Conservation (phyloP, 2,329 filamentous ascomycete genomes). For the Cercospora berteroae region DNA sequence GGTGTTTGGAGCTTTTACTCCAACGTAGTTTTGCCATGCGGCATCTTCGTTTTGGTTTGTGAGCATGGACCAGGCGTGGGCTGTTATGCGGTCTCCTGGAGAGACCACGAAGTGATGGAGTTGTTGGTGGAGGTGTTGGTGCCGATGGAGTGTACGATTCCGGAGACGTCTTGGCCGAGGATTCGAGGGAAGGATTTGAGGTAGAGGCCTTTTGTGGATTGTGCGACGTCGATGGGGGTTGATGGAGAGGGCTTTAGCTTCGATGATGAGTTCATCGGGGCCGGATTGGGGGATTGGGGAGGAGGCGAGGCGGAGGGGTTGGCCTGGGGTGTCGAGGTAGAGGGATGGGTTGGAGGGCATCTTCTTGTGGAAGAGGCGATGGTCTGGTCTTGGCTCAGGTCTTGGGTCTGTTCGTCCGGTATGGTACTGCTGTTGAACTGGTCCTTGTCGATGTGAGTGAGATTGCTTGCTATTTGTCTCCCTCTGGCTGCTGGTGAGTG, state of each 20-base stretch:
- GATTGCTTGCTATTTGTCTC: background rate
- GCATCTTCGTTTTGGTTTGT: constrained; percentile 14
- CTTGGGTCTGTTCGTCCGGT: background rate
- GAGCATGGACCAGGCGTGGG: constrained; percentile 28
- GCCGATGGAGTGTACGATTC: constrained; percentile 38
- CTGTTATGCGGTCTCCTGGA: constrained; percentile 37
- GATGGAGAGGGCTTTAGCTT: constrained; percentile 37
- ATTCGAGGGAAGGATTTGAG: constrained; percentile 36
- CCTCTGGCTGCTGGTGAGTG: too few relatives aligned
- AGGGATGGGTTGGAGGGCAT: constrained; percentile 17
- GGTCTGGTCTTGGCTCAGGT: too few relatives aligned
- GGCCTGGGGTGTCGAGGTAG: constrained; percentile 18
- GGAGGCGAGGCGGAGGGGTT: constrained; percentile 23
- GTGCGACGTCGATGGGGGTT: constrained; percentile 41
- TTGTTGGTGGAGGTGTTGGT: constrained; percentile 24
- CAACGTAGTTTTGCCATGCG: constrained; percentile 35
- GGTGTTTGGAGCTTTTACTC: constrained; percentile 32
- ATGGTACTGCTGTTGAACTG: background rate
- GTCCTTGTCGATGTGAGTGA: background rate
- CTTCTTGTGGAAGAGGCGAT: background rate
- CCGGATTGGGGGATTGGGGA: constrained; percentile 31
- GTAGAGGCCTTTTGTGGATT: constrained; percentile 32
- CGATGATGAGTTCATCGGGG: constrained; percentile 35
- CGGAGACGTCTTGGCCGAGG: constrained; percentile 39
- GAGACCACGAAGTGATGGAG: constrained; percentile 33